These are phyloP conservation scores for Sorghum bicolor DNA, from an alignment of 176 grass and related monocot genomes.

Conservation along the genomic window DNA sequence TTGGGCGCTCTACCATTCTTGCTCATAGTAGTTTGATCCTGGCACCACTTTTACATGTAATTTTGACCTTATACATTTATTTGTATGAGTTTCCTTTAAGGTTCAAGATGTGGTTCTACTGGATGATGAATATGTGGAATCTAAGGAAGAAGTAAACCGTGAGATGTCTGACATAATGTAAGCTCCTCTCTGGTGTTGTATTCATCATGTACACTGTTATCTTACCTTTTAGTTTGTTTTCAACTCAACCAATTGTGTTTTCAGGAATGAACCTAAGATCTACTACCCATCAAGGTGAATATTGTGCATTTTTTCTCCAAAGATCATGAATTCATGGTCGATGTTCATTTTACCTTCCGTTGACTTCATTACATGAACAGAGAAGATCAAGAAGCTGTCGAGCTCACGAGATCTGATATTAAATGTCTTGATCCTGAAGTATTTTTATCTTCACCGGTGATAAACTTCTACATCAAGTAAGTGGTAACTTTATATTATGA, in stretches of 20 bases:
- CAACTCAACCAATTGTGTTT: conserved; percentile 30
- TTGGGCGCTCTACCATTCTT: background rate
- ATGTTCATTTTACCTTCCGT: conserved; percentile 3
- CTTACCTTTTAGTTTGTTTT: conserved; percentile 4
- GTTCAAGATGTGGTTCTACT: conserved; percentile 60
- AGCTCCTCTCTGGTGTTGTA: background rate
- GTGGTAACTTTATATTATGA: background rate
- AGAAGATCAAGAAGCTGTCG: conserved; percentile 66
- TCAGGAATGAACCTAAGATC: conserved; percentile 62
- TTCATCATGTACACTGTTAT: conserved; percentile 7
- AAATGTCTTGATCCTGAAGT: conserved; percentile 58
- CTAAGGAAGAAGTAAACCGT: conserved; percentile 22
- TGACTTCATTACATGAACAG: conserved; percentile 49
- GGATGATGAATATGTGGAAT: conserved; percentile 69
- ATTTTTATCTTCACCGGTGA: conserved; percentile 76
- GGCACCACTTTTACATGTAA: conserved; percentile 22
- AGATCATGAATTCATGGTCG: conserved; percentile 5
- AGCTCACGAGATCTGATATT: conserved; percentile 61
- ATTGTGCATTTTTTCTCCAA: conserved; percentile 17
- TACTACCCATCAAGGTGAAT: conserved; percentile 85
- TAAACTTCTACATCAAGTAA: conserved; percentile 91
- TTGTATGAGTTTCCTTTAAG: conserved; percentile 19
- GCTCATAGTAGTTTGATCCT: conserved; percentile 11
- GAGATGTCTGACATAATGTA: conserved; percentile 39
- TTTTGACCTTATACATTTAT: conserved; percentile 6